Evolutionary conservation across 2,329 filamentous ascomycete genomes (phyloP).

Genomic region (Botrytis deweyae): DNA sequence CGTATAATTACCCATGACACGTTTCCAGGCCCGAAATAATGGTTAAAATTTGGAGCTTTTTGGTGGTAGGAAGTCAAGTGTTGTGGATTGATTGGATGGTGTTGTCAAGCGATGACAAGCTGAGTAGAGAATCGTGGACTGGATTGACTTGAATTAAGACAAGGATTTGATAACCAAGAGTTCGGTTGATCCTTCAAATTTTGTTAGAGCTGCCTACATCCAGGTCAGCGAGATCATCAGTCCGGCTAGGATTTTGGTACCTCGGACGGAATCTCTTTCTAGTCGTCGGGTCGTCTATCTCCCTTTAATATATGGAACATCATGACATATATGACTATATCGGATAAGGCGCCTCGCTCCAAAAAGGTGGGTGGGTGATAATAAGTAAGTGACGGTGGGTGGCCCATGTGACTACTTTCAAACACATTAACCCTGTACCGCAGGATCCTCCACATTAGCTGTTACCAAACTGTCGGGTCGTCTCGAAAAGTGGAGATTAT

Average conservation of each 20-base stretch:
- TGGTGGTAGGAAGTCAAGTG: neutral
- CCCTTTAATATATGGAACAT: neutral
- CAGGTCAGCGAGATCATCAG: neutral
- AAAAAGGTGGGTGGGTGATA: slow-evolving; percentile 4
- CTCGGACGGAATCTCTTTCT: neutral
- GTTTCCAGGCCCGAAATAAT: neutral
- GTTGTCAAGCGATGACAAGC: neutral
- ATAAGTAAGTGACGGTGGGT: neutral
- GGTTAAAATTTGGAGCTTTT: neutral
- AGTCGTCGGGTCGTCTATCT: neutral
- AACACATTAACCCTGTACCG: slow-evolving; percentile 5
- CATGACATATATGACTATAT: neutral
- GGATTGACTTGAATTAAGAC: neutral
- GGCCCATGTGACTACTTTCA: slow-evolving; percentile 13
- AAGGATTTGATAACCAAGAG: neutral
- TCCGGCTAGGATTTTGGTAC: neutral
- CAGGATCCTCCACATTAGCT: slow-evolving; percentile 2
- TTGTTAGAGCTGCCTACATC: neutral
- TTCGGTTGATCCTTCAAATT: neutral
- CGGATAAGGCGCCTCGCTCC: slow-evolving; percentile 6
- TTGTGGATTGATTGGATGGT: neutral
- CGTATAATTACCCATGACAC: too few relatives aligned
- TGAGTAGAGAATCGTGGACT: neutral
- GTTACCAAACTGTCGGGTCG: slow-evolving; percentile 15
- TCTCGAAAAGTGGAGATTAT: slow-evolving; percentile 4